Percentiles rank a stretch among this genome's conserved stretches.
Conservation (phyloP, 495 filamentous ascomycete species). For the Neurospora sp. region DNA sequence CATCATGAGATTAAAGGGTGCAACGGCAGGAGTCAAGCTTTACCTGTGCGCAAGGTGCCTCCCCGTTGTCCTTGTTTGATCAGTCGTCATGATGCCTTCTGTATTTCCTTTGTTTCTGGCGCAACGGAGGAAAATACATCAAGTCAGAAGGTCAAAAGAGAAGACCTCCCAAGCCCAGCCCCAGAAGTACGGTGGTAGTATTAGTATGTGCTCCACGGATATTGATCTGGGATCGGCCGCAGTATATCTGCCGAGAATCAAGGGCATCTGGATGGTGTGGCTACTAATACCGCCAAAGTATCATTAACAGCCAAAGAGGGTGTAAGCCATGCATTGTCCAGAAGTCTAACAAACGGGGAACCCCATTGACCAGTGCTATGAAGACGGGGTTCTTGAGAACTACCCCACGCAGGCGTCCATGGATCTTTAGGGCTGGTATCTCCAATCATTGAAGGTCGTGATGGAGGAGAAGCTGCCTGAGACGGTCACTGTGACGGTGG, state of each 20-base stretch:
- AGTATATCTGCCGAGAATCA: background rate
- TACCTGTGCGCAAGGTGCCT: background rate
- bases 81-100: no score
- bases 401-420: background rate
- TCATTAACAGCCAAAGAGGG: background rate
- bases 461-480: background rate
- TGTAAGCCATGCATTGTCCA: background rate
- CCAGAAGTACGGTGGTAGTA: background rate
- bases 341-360: background rate
- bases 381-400: background rate
- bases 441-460: background rate
- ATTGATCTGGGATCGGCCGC: background rate
- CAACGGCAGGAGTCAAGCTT: background rate
- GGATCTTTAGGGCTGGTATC: background rate
- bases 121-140: no score
- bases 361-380: background rate
- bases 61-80: background rate
- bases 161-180: no score
- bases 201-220: background rate
- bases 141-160: no score
- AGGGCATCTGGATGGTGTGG: background rate
- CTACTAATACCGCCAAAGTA: background rate
- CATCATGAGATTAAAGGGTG: background rate
- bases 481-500: no score
- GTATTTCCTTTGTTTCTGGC: no score